Evolutionary conservation across 345 rosid genomes (phyloP).

Genomic region (Dipteronia dyeriana): DNA sequence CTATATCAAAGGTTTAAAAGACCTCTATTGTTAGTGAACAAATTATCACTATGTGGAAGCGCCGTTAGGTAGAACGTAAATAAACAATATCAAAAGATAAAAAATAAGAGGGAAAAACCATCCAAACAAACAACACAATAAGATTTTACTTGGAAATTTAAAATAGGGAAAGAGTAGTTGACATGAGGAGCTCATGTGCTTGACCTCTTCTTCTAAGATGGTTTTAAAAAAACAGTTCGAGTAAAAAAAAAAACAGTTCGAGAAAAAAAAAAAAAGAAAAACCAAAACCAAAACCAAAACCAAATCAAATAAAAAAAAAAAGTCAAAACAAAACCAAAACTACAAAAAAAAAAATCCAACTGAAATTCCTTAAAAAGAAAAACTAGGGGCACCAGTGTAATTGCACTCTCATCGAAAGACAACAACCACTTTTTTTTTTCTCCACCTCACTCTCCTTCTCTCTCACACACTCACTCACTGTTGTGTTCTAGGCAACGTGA

Average conservation of each 20-base stretch:
- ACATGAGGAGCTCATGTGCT: constrained; percentile 9
- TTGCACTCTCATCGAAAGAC: not conserved
- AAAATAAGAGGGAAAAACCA: too few species aligned
- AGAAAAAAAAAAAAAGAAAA: too few species aligned
- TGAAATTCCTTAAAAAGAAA: not conserved
- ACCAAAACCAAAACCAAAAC: not conserved
- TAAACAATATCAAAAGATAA: too few species aligned
- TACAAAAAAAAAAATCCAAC: not conserved
- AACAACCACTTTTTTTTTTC: not conserved
- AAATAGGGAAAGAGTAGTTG: constrained; percentile 8
- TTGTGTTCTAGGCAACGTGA: constrained; percentile 24
- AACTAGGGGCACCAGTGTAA: constrained; percentile 6
- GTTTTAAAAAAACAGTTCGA: not conserved
- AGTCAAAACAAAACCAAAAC: not conserved
- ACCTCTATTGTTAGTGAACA: too few species aligned
- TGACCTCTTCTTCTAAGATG: not conserved
- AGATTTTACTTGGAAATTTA: too few species aligned
- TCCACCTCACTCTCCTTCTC: too few species aligned
- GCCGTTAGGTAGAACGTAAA: too few species aligned
- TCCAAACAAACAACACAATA: too few species aligned
- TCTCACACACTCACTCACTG: constrained; percentile 11
- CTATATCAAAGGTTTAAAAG: too few species aligned
- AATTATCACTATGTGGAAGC: too few species aligned
- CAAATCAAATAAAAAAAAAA: too few species aligned
- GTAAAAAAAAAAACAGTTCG: too few species aligned